phyloP scores from a whole-genome alignment of 1,139 yeast species.

The Yamadazyma atlantica region DNA sequence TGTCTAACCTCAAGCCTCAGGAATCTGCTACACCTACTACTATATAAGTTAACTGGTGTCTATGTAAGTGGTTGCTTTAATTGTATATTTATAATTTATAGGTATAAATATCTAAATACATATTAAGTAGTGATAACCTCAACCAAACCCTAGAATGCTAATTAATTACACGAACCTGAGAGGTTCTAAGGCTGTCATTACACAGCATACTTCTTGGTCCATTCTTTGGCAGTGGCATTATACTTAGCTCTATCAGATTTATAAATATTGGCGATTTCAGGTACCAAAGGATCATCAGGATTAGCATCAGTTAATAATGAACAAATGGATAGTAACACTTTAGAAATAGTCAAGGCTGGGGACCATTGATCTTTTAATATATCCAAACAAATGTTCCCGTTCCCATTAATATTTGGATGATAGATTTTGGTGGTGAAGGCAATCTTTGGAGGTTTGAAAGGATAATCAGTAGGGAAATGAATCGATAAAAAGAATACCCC shows the following conservation, averaged over 20 bases:
- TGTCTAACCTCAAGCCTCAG: too few relatives aligned
- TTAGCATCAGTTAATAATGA: conserved; percentile 94
- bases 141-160: not conserved
- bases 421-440: conserved; percentile 87
- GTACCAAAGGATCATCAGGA: conserved; percentile 98
- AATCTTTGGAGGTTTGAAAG: conserved; percentile 92
- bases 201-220: conserved; percentile 98
- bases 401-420: conserved; percentile 88
- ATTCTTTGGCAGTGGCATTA: conserved; percentile 96
- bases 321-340: conserved; percentile 84
- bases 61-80: too few relatives aligned
- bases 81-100: too few relatives aligned
- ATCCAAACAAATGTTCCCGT: conserved; percentile 85
- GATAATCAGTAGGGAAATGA: conserved; percentile 94
- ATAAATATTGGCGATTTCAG: conserved; percentile 96
- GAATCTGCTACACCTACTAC: too few relatives aligned
- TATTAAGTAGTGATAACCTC: too few relatives aligned
- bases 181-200: too few relatives aligned
- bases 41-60: too few relatives aligned
- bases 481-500: conserved; percentile 90
- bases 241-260: conserved; percentile 92
- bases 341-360: conserved; percentile 86
- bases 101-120: too few relatives aligned
- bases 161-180: not conserved
- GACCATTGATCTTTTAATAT: conserved; percentile 90